Base-by-base conservation (phyloP, 495 filamentous ascomycete genomes). In the Penicillium flavigenum region DNA sequence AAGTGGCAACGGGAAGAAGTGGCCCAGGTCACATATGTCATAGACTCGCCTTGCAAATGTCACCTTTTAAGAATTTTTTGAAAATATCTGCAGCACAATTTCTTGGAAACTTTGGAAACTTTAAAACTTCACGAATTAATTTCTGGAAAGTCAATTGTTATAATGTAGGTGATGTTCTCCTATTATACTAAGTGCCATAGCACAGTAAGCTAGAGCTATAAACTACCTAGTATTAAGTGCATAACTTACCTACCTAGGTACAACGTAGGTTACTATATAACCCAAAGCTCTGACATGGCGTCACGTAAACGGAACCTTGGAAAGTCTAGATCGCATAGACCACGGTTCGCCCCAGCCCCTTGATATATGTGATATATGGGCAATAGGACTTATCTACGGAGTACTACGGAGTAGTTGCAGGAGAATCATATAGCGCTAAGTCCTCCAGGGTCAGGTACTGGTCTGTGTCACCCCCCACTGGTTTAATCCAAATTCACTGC, bases 381-480 rank as follows among this genome's bases (percentile, higher is more conserved):
- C 31, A 11, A 32, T 32, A 3, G 29, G 1, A 9, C 29, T 11
- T 32, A 11, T 32, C 31, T 10, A 31, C 10, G 31, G 22, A 24
- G 22, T 24, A 4, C 22, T n/a, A n/a, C n/a, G n/a, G n/a, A 20
- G 1, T 22, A 22, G 22, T 22, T 22, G 31, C 31, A 32, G 10
- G 9, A 12, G 34, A 36, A n/a, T 17, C 16, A 44, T 44, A 44
- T 22, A 17, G 10, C 38, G 27, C 27, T 36, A 38, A 39, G 43
- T 53, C 38, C 50, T 24, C 26, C 27, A 27, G 36, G 51, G 38
- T 44, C 51, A 53, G 51, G 51, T 34, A 53, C 51, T 44, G 51
- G 60, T 59, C 63, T 65, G 63, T 65, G 63, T 63, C 60, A 62
- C 53, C 51, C 52, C 52, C 51, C 39, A 47, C 53, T 41, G 53